phyloP scores from a whole-genome alignment of 2,329 filamentous ascomycete species.

The Bipolaris gigantea region DNA sequence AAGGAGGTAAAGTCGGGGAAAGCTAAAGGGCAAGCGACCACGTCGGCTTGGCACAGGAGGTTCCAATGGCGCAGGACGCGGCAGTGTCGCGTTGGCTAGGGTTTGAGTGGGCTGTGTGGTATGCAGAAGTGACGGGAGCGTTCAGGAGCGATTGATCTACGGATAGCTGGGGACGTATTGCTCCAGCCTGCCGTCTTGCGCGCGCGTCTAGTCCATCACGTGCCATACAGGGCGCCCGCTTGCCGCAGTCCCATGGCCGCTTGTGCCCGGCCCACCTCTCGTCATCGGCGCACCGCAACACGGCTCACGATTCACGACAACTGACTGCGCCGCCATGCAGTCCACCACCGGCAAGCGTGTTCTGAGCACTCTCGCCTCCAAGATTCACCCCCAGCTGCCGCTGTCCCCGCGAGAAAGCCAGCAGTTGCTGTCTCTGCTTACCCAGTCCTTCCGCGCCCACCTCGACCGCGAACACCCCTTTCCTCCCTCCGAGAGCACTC shows the following conservation, averaged over 20 bases:
- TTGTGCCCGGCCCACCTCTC: slow-evolving; percentile 11
- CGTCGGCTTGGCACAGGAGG: slow-evolving; percentile 33
- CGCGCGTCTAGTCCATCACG: slow-evolving; percentile 16
- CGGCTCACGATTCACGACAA: slow-evolving; percentile 1
- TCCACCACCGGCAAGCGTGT: slow-evolving; percentile 47
- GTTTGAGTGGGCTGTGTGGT: slow-evolving; percentile 13
- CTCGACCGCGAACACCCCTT: slow-evolving; percentile 61
- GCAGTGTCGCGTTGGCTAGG: slow-evolving; percentile 23
- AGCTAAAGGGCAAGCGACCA: slow-evolving; percentile 37
- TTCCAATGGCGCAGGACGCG: slow-evolving; percentile 24
- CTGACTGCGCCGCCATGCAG: slow-evolving; percentile 50
- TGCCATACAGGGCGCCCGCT: slow-evolving; percentile 7
- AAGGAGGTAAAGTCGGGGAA: slow-evolving; percentile 34
- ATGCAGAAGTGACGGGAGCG: slow-evolving; percentile 15
- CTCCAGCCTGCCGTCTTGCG: slow-evolving; percentile 12
- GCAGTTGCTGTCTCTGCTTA: slow-evolving; percentile 62
- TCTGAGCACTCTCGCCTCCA: slow-evolving; percentile 51
- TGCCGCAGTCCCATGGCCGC: slow-evolving; percentile 6
- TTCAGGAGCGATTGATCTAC: slow-evolving; percentile 11
- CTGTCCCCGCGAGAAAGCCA: slow-evolving; percentile 61
- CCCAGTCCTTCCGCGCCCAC: slow-evolving; percentile 64
- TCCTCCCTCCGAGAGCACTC: slow-evolving; percentile 11
- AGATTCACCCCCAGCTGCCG: slow-evolving; percentile 57
- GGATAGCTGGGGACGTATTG: slow-evolving; percentile 6
- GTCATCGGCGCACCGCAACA: slow-evolving; percentile 11